Evolutionary conservation across 129 eudicot genomes (phyloP), one percentile per base, ranked within the genome.

Genomic region (Artemisia argyi): DNA sequence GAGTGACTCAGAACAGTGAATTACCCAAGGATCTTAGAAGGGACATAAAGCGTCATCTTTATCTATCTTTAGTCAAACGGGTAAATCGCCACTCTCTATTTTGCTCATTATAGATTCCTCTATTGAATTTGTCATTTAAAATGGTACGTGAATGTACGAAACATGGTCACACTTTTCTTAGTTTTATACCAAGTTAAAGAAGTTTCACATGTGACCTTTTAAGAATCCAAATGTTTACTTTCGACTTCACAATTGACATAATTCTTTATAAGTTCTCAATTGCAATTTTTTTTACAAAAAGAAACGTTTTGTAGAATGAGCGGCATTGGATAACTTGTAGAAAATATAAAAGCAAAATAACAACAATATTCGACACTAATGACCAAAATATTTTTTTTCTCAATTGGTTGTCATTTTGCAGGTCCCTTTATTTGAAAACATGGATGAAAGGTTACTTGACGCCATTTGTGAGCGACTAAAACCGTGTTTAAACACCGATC

Each of bases 1-100:
- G 53, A 85, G 91, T 35, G 95, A 20, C 22, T 20, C 22, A 20
- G 22, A 20, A 20, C 22, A 20, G 22, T 20, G 22, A 1, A 20
- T 80, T 88, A 35, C 95, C 95, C 19, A 88, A 88, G 76, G 91
- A 20, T 20, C 22, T 20, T 1, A 20, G 91, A 76, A 85, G 95
- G 79, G 95, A 88, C 60, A 88, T 88, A 32, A 88, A 88, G 77
- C 82, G 91, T 5, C 95, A 88, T 75, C 95, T 88, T 51, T 88
- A 88, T 71, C 61, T 88, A 35, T 85, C 85, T 70, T 81, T 88
- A 79, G 95, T 88, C 65, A 83, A 83, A 85, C 72, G 91, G 82
- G 95, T 88, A 79, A 26, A 26, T 26, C 30, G 30, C 30, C 4
- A 3, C 3, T 1, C 30, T 26, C 30, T 26, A 26, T 26, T 26